Evolutionary conservation across 805 yeast species (phyloP).

Genomic region (Candida jianshihensis): DNA sequence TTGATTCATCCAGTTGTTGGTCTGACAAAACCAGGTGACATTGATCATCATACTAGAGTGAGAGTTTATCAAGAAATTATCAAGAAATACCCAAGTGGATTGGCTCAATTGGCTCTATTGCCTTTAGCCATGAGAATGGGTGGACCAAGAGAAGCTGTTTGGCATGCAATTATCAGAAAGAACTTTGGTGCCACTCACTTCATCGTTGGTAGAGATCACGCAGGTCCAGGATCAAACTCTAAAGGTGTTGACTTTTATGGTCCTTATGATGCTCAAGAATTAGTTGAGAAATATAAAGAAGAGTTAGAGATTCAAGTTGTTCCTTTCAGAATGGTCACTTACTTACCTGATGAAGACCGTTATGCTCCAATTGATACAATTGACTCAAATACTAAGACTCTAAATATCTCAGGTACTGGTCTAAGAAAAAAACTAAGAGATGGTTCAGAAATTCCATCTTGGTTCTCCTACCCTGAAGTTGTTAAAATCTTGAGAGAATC

Average conservation of each 20-base stretch:
- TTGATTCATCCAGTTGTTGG: constrained; percentile 97
- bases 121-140: constrained; percentile 99
- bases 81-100: constrained; percentile 89
- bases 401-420: constrained; percentile 93
- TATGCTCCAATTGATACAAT: constrained; percentile 94
- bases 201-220: constrained; percentile 97
- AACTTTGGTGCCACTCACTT: constrained; percentile 96
- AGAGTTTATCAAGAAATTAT: constrained; percentile 89
- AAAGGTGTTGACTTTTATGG: constrained; percentile 93
- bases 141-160: constrained; percentile 96
- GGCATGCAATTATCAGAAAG: constrained; percentile 97
- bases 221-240: constrained; percentile 90
- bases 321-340: constrained; percentile 95
- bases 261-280: constrained; percentile 92
- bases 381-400: constrained; percentile 69
- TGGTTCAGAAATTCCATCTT: constrained; percentile 86
- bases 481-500: constrained; percentile 85
- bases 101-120: constrained; percentile 80
- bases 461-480: constrained; percentile 97
- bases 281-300: constrained; percentile 65
- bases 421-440: constrained; percentile 79
- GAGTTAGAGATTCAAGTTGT: constrained; percentile 88
- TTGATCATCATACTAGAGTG: constrained; percentile 95
- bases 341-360: constrained; percentile 90
- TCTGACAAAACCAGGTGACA: constrained; percentile 94